Conservation (phyloP, 2,329 filamentous ascomycete species). For the Endocalyx cinctus region DNA sequence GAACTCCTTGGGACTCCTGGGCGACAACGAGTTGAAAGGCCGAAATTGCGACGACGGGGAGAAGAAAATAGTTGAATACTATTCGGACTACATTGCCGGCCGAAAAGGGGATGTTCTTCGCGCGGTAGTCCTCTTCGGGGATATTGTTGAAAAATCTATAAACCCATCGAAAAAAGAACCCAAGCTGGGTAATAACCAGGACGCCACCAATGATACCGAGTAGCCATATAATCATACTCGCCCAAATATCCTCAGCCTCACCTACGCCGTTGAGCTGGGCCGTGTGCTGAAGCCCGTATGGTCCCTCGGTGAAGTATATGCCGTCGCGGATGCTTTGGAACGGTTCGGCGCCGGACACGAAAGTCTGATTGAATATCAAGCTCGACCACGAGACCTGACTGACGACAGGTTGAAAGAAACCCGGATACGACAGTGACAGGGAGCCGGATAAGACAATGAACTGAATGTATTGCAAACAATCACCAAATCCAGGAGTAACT, state of each 20-base stretch:
- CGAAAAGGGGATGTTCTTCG: slow-evolving; percentile 88
- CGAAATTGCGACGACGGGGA: slow-evolving; percentile 81
- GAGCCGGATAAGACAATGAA: slow-evolving; percentile 86
- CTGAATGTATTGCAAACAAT: slow-evolving; percentile 95
- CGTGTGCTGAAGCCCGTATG: slow-evolving; percentile 73
- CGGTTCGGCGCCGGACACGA: slow-evolving; percentile 65
- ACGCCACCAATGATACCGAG: slow-evolving; percentile 68
- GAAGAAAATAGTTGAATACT: slow-evolving; percentile 85
- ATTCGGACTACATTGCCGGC: slow-evolving; percentile 76
- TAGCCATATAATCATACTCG: slow-evolving; percentile 89
- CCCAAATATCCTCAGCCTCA: slow-evolving; percentile 77
- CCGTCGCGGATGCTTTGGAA: slow-evolving; percentile 71
- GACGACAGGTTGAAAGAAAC: slow-evolving; percentile 87
- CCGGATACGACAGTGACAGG: slow-evolving; percentile 82
- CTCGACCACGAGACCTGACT: slow-evolving; percentile 85
- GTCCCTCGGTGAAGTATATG: slow-evolving; percentile 75
- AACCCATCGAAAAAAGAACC: slow-evolving; percentile 72
- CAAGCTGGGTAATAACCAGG: slow-evolving; percentile 67
- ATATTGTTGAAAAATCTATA: slow-evolving; percentile 67
- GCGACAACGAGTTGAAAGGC: slow-evolving; percentile 87
- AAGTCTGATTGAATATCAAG: slow-evolving; percentile 89
- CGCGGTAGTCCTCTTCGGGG: slow-evolving; percentile 79
- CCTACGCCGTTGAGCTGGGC: slow-evolving; percentile 80
- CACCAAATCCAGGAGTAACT: slow-evolving; percentile 92
- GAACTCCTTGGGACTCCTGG: slow-evolving; percentile 59